Conservation (phyloP, 73 alveolate genomes). For the Blepharisma japonicum region DNA sequence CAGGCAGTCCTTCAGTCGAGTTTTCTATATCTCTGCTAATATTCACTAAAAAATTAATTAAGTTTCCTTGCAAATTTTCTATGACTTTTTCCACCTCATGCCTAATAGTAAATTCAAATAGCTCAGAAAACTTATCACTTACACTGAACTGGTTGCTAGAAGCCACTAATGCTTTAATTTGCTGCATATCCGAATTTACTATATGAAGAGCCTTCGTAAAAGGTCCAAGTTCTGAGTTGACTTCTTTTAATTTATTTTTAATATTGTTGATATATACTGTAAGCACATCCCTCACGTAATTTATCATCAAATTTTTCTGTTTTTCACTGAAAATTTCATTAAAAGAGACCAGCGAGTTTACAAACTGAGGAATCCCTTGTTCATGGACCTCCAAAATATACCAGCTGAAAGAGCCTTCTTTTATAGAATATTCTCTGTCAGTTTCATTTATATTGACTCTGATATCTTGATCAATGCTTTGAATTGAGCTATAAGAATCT, state of each 20-base stretch:
- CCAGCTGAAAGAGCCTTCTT: constrained; percentile 13
- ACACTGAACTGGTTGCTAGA: not conserved
- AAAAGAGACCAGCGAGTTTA: not conserved
- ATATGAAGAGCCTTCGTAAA: not conserved
- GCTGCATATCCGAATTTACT: not conserved
- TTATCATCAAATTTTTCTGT: not conserved
- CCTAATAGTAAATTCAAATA: constrained; percentile 5
- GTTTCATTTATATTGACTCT: too few species aligned
- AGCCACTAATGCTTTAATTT: not conserved
- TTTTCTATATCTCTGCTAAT: not conserved
- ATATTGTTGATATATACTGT: not conserved
- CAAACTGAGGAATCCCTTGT: not conserved
- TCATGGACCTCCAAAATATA: constrained; percentile 1
- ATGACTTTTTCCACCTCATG: constrained; percentile 6
- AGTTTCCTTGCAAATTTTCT: not conserved
- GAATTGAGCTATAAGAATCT: too few species aligned
- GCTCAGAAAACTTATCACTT: not conserved
- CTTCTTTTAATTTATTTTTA: constrained; percentile 16
- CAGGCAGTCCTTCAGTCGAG: constrained; percentile 5
- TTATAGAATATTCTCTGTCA: not conserved
- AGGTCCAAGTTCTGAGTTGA: not conserved
- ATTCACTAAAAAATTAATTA: not conserved
- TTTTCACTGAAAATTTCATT: not conserved
- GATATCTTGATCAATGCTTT: too few species aligned
- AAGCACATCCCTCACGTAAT: not conserved